Evolutionary conservation across 2,329 filamentous ascomycete genomes (phyloP), one percentile per base, ranked within the genome.

Genomic region (Diaporthe sp.): DNA sequence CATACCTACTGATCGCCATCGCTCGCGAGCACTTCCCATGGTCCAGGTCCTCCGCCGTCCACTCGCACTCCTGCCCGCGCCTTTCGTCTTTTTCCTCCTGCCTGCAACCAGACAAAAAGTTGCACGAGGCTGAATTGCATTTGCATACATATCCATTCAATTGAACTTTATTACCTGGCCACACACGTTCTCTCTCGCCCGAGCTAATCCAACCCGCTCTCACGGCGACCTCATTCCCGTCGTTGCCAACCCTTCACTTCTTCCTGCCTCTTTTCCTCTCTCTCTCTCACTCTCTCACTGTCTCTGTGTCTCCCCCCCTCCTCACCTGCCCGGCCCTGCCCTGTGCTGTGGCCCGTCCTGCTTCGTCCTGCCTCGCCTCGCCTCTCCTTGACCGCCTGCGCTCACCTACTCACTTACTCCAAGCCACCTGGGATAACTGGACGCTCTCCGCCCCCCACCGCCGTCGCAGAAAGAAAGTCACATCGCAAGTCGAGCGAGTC

Each of bases 111-210:
- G n/a, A 64, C 57, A 64, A 64, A 55, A 72, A 64, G 70, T 72
- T 68, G 57, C 47, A 72, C 70, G 50, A 72, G 70, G 70, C 70
- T 72, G 70, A 72, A 64, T 61, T 61, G 70, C 57, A 60, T 52
- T 68, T 68, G 64, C 47, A 40, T 52, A 52, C 64, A 54, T 68
- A 40, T 13, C 57, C 70, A 64, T 64, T 64, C 60, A 64, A 72
- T 64, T 72, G 45, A 64, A 72, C 47, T 52, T 61, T 68, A 52
- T 72, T 60, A 64, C 57, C 57, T 72, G 57, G 60, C 57, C 45
- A 72, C 57, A 72, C 70, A 72, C 70, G 47, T 64, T 64, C 70
- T 72, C 35, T 72, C 60, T 33, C 60, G 60, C 40, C 60, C 60
- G 70, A 72, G 70, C 70, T 72, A 64, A 72, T 72, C 58, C 50